Conservation (phyloP, 1,284 basidiomycete species). For the Moesziomyces parantarcticus region DNA sequence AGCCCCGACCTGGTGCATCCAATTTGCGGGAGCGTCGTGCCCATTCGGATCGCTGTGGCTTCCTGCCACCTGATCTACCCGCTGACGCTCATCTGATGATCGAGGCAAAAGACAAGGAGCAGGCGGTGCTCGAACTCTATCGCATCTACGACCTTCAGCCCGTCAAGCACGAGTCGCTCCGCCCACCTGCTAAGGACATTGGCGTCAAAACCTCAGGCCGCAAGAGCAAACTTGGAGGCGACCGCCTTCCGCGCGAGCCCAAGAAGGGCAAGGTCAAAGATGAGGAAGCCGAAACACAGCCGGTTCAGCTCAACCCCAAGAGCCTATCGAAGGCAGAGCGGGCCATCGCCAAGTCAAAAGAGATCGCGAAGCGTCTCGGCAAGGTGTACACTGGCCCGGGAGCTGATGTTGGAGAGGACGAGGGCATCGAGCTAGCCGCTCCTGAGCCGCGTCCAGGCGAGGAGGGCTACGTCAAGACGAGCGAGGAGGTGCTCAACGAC, state of each 20-base stretch:
- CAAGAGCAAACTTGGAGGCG: conserved; percentile 65
- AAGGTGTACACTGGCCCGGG: conserved; percentile 50
- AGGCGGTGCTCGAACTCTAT: conserved; percentile 86
- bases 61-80: conserved; percentile 73
- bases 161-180: conserved; percentile 74
- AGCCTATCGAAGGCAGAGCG: conserved; percentile 35
- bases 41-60: conserved; percentile 81
- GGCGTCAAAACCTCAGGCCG: conserved; percentile 68
- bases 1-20: conserved; percentile 65
- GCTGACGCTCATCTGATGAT: conserved; percentile 81
- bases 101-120: conserved; percentile 92
- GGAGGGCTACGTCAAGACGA: conserved; percentile 52
- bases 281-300: conserved; percentile 16
- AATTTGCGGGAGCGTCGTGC: conserved; percentile 76
- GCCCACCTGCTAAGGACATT: conserved; percentile 69
- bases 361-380: conserved; percentile 44
- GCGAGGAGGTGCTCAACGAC: conserved; percentile 55
- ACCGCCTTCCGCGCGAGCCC: conserved; percentile 26
- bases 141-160: conserved; percentile 79
- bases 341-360: conserved; percentile 54
- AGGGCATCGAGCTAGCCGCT: conserved; percentile 42
- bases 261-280: conserved; percentile 62
- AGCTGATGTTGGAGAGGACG: conserved; percentile 59
- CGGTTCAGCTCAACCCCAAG: conserved; percentile 28
- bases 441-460: conserved; percentile 55